Conservation (phyloP, 2,329 filamentous ascomycete genomes). For the Alternaria tenuissima region DNA sequence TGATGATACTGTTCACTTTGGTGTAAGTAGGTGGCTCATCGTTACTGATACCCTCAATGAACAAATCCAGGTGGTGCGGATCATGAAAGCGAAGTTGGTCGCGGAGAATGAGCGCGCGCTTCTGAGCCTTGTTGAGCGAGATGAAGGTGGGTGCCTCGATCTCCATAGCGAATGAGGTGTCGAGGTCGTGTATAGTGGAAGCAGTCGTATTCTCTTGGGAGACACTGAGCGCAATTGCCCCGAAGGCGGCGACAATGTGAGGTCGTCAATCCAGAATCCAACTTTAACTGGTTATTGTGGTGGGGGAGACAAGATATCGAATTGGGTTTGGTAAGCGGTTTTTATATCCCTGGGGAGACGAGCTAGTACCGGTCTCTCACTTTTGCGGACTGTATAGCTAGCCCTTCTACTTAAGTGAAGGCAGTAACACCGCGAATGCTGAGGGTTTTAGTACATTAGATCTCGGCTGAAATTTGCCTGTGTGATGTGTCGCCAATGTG, state of each 20-base stretch:
- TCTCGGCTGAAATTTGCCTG: background rate
- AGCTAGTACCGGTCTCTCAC: conserved; percentile 5
- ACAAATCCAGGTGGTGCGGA: conserved; percentile 36
- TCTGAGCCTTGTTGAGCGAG: conserved; percentile 38
- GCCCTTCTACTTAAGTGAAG: background rate
- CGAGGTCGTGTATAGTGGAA: background rate
- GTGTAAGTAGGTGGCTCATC: conserved; percentile 44
- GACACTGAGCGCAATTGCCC: background rate
- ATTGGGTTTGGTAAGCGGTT: background rate
- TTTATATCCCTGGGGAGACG: background rate
- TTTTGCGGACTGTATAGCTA: background rate
- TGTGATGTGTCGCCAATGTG: background rate
- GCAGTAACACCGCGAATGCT: background rate
- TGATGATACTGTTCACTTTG: conserved; percentile 27
- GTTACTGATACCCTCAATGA: conserved; percentile 33
- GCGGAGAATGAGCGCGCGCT: conserved; percentile 37
- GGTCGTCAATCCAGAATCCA: background rate
- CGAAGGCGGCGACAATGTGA: background rate
- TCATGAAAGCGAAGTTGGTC: conserved; percentile 39
- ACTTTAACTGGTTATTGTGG: background rate
- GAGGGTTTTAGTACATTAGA: background rate
- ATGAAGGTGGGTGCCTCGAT: conserved; percentile 26
- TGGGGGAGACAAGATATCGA: background rate
- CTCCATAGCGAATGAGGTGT: conserved; percentile 12
- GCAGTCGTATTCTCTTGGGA: background rate